phyloP scores from a whole-genome alignment of 192 early-diverging fungal species.

The Coemansia sp. region DNA sequence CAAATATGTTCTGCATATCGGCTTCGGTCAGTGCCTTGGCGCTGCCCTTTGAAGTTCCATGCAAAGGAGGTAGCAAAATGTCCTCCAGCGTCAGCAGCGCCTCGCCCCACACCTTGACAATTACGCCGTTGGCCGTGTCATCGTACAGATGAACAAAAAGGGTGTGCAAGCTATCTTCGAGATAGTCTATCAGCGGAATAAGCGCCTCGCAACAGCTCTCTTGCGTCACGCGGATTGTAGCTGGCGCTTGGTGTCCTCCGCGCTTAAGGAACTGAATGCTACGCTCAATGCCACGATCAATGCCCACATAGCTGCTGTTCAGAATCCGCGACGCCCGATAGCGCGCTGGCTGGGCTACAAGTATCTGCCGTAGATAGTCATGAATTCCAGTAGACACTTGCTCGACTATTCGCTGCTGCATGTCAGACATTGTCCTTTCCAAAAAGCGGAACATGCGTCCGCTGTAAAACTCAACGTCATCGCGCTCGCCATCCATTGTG shows the following conservation, averaged over 20 bases:
- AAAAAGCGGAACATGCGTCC: constrained; percentile 70
- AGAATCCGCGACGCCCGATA: constrained; percentile 28
- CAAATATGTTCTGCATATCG: constrained; percentile 64
- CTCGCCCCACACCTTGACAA: constrained; percentile 69
- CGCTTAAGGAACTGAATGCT: constrained; percentile 53
- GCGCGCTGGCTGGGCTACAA: constrained; percentile 49
- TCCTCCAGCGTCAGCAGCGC: constrained; percentile 64
- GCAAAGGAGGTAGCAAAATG: constrained; percentile 69
- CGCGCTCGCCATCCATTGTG: constrained; percentile 73
- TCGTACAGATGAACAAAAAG: constrained; percentile 64
- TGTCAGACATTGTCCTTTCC: constrained; percentile 64
- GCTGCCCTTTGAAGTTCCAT: constrained; percentile 51
- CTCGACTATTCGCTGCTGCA: constrained; percentile 67
- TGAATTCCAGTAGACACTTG: constrained; percentile 63
- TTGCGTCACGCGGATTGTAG: constrained; percentile 37
- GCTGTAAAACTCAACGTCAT: constrained; percentile 81
- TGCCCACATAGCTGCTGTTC: constrained; percentile 2
- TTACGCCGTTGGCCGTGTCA: constrained; percentile 60
- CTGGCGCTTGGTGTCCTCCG: constrained; percentile 28
- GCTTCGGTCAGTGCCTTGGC: constrained; percentile 60
- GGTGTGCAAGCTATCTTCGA: constrained; percentile 66
- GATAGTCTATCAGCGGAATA: constrained; percentile 67
- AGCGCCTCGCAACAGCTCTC: constrained; percentile 64
- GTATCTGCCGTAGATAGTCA: constrained; percentile 61
- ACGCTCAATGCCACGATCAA: constrained; percentile 51